Evolutionary conservation across 1,139 yeast species (phyloP), one percentile per base, ranked within the genome.

Genomic region (Lodderomyces margitis): DNA sequence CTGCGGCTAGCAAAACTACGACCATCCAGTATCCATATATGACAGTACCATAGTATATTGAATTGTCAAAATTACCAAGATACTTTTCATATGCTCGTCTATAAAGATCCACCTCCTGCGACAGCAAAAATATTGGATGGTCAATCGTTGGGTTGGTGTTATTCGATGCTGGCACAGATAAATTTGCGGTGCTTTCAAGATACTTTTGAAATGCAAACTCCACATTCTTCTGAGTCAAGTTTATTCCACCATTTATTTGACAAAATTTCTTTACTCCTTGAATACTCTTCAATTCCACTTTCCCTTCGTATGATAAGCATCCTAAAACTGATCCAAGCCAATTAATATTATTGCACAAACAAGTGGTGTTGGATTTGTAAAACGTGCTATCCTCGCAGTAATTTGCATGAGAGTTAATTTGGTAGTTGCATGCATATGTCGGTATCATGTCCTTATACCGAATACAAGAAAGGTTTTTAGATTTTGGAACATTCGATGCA

Each of bases 11-110:
- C 1, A 78, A 19, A 44, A 78, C 52, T n/a, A 80, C 60, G 2
- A 70, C 40, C 1, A 62, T 69, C 81, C 82, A 78, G 49, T 68
- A 78, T 0, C 75, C 77, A 25, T 78, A 48, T 20, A 70, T 43
- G 2, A 70, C 81, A 17, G 68, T 57, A 11, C 83, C 83, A 49
- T 72, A 68, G 47, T 60, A 75, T 42, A 72, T 62, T 3, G 80
- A 68, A 38, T 60, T 55, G 41, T 59, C 57, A 45, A 60, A 68
- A 44, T 66, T 66, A 6, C 68, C 69, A 32, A 62, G 48, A 43
- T 34, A 43, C 23, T 32, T 33, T 4, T 35, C 32, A 30, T 40
- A 43, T 1, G 46, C 44, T 14, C 23, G 28, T 25, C 33, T 25
- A 23, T 33, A 34, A 23, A 37, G 27, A 19, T 40, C 8, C n/a